A percentile compares a stretch with the other conserved stretches of the same genome.
These are phyloP conservation scores for Talaromyces marneffei DNA, from an alignment of 2,329 filamentous ascomycete genomes.

Conservation along the genomic window DNA sequence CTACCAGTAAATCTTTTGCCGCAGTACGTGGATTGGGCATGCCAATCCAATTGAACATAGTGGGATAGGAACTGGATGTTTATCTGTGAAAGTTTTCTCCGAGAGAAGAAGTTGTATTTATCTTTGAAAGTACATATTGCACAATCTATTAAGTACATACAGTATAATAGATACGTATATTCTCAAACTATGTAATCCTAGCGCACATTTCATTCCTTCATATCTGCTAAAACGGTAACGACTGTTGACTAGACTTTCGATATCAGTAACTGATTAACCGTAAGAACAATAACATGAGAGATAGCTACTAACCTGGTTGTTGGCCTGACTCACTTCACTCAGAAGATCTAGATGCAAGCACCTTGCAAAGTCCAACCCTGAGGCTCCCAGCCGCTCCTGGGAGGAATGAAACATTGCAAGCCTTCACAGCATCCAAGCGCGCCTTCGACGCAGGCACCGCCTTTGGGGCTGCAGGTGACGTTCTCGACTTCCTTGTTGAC, in stretches of 20 bases:
- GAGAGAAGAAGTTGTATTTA: not conserved
- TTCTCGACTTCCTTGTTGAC: not conserved
- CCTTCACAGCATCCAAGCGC: not conserved
- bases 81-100: not conserved
- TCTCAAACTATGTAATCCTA: not conserved
- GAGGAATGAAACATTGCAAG: slow-evolving; percentile 11
- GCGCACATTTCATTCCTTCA: not conserved
- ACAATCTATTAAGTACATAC: slow-evolving; percentile 9
- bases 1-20: slow-evolving; percentile 12
- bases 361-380: slow-evolving; percentile 1
- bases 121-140: not conserved
- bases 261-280: not conserved
- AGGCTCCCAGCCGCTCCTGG: slow-evolving; percentile 10
- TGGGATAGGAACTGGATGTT: not conserved
- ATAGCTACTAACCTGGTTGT: not conserved
- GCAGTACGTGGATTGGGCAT: not conserved
- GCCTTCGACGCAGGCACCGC: slow-evolving; percentile 3
- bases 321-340: not conserved
- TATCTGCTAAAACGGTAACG: not conserved
- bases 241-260: not conserved
- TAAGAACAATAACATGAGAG: not conserved
- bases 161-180: not conserved
- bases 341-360: slow-evolving; percentile 7
- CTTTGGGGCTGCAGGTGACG: slow-evolving; percentile 6
- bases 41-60: not conserved